Conservation (phyloP, 331 rosid genomes). For the Quercus phellos region DNA sequence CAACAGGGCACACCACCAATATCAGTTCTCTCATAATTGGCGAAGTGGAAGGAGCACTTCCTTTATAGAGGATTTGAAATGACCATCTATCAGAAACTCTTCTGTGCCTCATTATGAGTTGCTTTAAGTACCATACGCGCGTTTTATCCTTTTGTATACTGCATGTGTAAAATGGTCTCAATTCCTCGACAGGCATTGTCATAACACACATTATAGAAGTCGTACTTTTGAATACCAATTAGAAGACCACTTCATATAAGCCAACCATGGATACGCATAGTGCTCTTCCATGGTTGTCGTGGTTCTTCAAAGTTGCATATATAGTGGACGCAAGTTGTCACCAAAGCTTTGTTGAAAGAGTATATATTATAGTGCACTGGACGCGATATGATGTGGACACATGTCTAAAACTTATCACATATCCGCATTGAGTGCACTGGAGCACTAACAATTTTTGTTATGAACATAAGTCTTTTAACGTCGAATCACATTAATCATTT, state of each 20-base stretch:
- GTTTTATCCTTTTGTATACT: slow-evolving; percentile 3
- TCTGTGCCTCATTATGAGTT: neutral
- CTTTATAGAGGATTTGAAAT: neutral
- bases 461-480: no score
- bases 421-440: no score
- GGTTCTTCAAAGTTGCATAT: neutral
- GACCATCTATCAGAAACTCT: neutral
- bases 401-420: no score
- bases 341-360: neutral
- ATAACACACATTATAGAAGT: neutral
- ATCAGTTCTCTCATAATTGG: slow-evolving; percentile 15
- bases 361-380: no score
- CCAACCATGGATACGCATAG: slow-evolving; percentile 18
- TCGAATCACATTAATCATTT: no score
- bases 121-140: neutral
- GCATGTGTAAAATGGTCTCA: slow-evolving; percentile 10
- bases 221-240: slow-evolving; percentile 14
- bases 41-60: slow-evolving; percentile 33
- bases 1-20: slow-evolving; percentile 28
- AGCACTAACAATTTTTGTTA: no score
- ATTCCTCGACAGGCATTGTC: neutral
- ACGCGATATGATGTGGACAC: no score
- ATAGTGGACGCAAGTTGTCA: neutral
- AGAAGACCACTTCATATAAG: slow-evolving; percentile 1
- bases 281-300: slow-evolving; percentile 13